phyloP scores from a whole-genome alignment of 2,329 filamentous ascomycete species.

The Arthrobotrys entomopaga region DNA sequence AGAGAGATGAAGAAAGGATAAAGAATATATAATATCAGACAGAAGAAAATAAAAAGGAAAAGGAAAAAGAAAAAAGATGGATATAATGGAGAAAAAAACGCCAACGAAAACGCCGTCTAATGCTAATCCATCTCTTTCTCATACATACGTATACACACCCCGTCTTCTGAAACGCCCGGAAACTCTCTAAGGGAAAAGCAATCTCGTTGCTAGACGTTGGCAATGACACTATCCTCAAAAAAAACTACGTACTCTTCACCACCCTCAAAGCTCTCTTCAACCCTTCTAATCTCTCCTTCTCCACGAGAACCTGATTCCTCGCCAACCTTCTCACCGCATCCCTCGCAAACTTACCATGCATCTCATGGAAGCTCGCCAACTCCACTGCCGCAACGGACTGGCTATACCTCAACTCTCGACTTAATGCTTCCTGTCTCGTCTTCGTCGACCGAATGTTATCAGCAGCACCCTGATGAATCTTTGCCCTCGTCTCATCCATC shows the following conservation, averaged over 20 bases:
- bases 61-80: background rate
- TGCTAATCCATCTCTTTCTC: constrained; percentile 37
- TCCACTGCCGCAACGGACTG: constrained; percentile 93
- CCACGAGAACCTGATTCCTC: constrained; percentile 79
- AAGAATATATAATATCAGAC: background rate
- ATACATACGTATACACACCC: background rate
- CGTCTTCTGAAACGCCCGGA: constrained; percentile 33
- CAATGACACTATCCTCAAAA: too few relatives aligned
- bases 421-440: constrained; percentile 77
- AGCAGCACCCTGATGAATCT: constrained; percentile 84
- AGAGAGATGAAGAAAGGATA: background rate
- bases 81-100: constrained; percentile 8
- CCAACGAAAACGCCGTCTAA: constrained; percentile 41
- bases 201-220: too few relatives aligned
- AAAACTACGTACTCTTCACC: constrained; percentile 86
- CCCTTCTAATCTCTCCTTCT: constrained; percentile 80
- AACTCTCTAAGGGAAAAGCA: constrained; percentile 19
- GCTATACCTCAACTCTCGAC: constrained; percentile 85
- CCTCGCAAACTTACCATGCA: constrained; percentile 80
- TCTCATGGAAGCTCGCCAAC: constrained; percentile 91
- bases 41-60: background rate
- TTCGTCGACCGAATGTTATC: constrained; percentile 78
- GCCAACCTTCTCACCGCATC: constrained; percentile 80
- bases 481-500: constrained; percentile 82
- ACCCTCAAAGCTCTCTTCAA: constrained; percentile 82